Evolutionary conservation across 768 basidiomycete species (phyloP), one percentile per base, ranked within the genome.

Genomic region (Suillus occidentalis): DNA sequence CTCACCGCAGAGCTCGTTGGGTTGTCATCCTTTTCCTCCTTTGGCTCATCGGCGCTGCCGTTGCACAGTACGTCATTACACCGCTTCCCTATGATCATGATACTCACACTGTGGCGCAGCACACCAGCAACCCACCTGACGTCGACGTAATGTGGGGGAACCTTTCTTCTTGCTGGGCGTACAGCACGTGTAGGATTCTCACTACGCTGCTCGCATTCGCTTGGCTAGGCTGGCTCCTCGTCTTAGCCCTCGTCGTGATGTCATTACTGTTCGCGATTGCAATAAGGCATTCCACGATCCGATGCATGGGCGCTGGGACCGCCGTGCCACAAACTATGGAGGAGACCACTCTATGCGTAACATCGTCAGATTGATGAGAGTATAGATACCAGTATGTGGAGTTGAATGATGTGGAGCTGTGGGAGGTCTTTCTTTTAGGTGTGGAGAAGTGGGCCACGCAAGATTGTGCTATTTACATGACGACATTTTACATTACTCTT

Each of bases 131-230:
- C 60, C 70, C 72, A 13, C 75, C 75, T 68, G 75, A 71, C 63
- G 9, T 63, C 12, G 0, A 67, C n/a, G 66, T 69, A 20, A 77
- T 81, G 47, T 92, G 92, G 90, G 88, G 87, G 12, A 73, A 85
- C 69, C 81, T 92, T 10, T 79, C 81, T 22, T 90, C 80, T 68
- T 93, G 91, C 75, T 84, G 84, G 67, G 72, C 78, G 65, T 86
- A 80, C 73, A 75, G 81, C 64, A 76, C 86, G 2, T 94, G 92
- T 74, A 84, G 87, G 43, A 67, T 91, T 37, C 84, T 92, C 43
- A 85, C 88, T 9, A 87, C 89, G 6, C 79, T 94, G 67, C 81
- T 92, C 47, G 92, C 88, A 1, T 91, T 93, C 67, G 80, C 88
- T 7, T 94, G 92, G 92, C 79, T 92, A 8, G 81, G 84, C 56